Conservation (phyloP, 2,329 filamentous ascomycete genomes). For the Phialemoniopsis sp. region DNA sequence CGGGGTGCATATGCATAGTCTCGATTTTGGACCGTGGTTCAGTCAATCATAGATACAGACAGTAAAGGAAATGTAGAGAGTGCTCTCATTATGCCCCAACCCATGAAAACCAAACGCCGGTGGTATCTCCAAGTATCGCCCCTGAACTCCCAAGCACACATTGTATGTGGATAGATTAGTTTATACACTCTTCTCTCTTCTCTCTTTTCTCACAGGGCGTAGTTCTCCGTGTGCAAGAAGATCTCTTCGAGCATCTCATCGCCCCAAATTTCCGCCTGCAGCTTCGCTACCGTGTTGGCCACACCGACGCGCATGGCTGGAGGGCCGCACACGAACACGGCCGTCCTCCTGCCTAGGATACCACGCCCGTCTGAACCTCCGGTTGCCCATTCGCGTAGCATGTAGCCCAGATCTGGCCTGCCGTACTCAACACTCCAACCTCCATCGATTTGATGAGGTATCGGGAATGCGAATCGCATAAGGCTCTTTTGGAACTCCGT, state of each 20-base stretch:
- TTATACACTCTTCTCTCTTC: too few relatives aligned
- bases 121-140: too few relatives aligned
- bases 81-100: too few relatives aligned
- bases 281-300: constrained; percentile 73
- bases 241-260: constrained; percentile 81
- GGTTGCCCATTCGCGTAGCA: constrained; percentile 77
- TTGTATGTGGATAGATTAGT: too few relatives aligned
- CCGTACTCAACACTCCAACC: constrained; percentile 94
- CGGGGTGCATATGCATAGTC: too few relatives aligned
- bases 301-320: constrained; percentile 84
- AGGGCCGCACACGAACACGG: constrained; percentile 91
- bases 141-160: too few relatives aligned
- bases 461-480: constrained; percentile 84
- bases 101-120: too few relatives aligned
- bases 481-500: constrained; percentile 85
- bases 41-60: too few relatives aligned
- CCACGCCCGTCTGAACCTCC: constrained; percentile 63
- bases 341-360: constrained; percentile 74
- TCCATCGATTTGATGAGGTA: constrained; percentile 63
- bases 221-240: constrained; percentile 93
- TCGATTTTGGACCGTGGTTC: too few relatives aligned
- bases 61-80: too few relatives aligned
- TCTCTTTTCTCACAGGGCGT: constrained; percentile 71
- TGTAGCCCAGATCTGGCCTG: constrained; percentile 80
- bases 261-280: constrained; percentile 81